Evolutionary conservation across 148 eudicot species (phyloP).

Genomic region (Silene conica): DNA sequence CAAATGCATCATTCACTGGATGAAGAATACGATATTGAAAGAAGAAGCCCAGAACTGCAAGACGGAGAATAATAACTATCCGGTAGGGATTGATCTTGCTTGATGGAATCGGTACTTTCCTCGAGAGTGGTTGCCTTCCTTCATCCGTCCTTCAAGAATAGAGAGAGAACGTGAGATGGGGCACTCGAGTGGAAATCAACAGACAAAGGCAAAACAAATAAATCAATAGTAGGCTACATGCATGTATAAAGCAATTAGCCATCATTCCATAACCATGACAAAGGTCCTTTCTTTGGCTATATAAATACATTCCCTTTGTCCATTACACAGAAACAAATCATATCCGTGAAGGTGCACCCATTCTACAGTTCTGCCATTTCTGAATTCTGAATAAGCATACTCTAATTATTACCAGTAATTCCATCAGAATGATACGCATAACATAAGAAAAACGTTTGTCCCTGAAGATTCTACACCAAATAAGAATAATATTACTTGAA

Average conservation of each 20-base stretch:
- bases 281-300: background rate
- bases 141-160: slow-evolving; percentile 76
- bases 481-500: background rate
- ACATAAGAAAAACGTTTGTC: background rate
- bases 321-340: background rate
- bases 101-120: slow-evolving; percentile 86
- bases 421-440: background rate
- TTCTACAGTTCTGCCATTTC: background rate
- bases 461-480: background rate
- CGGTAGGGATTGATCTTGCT: slow-evolving; percentile 97
- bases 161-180: background rate
- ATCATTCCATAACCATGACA: no score
- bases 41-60: slow-evolving; percentile 73
- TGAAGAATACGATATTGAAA: slow-evolving; percentile 84
- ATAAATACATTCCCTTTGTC: background rate
- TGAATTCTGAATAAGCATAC: background rate
- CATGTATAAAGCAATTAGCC: background rate
- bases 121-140: slow-evolving; percentile 96
- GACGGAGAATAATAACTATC: slow-evolving; percentile 66
- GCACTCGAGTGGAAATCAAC: background rate
- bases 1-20: slow-evolving; percentile 88
- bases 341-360: background rate
- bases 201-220: background rate
- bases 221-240: background rate
- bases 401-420: background rate